Evolutionary conservation across 176 grass and related monocot genomes (phyloP).

Genomic region (Lolium perenne): DNA sequence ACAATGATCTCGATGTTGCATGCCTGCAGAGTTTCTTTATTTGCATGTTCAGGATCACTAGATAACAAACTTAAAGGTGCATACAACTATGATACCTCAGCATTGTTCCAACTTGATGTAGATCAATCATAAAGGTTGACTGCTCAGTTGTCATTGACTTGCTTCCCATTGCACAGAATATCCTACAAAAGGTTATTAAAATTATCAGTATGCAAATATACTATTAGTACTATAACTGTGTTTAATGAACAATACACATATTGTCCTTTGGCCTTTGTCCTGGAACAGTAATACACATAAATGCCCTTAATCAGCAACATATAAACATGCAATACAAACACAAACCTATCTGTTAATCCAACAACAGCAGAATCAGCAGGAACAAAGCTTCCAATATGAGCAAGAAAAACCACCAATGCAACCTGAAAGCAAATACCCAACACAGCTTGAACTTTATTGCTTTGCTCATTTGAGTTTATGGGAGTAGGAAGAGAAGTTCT

Average conservation of each 20-base stretch:
- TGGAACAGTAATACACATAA: constrained; percentile 15
- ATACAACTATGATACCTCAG: constrained; percentile 69
- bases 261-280: constrained; percentile 34
- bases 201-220: constrained; percentile 34
- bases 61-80: constrained; percentile 25
- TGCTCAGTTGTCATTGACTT: constrained; percentile 91
- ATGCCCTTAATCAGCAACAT: background rate
- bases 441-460: background rate
- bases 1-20: constrained; percentile 85
- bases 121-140: constrained; percentile 97
- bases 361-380: constrained; percentile 94
- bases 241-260: constrained; percentile 1
- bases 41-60: constrained; percentile 33
- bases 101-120: constrained; percentile 99
- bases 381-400: constrained; percentile 98
- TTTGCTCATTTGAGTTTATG: background rate
- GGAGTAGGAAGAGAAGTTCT: background rate
- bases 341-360: constrained; percentile 89
- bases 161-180: constrained; percentile 94
- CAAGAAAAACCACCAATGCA: constrained; percentile 95
- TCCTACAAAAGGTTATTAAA: constrained; percentile 55
- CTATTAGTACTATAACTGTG: background rate
- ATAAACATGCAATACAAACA: constrained; percentile 6
- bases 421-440: constrained; percentile 69
- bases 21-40: constrained; percentile 62